phyloP scores from a whole-genome alignment of 768 basidiomycete species.

The Sporobolomyces pararoseus region DNA sequence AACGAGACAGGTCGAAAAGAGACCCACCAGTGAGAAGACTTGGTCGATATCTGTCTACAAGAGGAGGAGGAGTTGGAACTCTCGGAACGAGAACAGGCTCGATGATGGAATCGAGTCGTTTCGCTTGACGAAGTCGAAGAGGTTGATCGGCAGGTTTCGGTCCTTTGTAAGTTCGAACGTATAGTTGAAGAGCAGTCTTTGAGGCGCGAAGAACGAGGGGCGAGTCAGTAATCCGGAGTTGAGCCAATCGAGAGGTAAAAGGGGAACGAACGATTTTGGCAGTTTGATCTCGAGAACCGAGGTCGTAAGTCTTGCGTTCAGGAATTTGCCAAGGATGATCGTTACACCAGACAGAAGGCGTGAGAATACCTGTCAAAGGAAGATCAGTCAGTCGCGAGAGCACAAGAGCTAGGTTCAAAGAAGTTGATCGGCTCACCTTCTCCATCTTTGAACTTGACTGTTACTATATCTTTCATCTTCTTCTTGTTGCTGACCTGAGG shows the following conservation, averaged over 20 bases:
- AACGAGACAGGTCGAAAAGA: not conserved
- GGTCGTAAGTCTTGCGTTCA: constrained; percentile 68
- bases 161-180: constrained; percentile 78
- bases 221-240: not conserved
- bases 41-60: not conserved
- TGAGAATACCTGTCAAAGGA: constrained; percentile 66
- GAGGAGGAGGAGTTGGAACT: constrained; percentile 16
- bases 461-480: constrained; percentile 16
- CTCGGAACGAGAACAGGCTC: constrained; percentile 29
- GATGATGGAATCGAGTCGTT: constrained; percentile 61
- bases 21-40: not conserved
- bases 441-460: constrained; percentile 35
- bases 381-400: not conserved
- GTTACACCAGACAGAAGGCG: constrained; percentile 70
- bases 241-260: not conserved
- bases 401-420: constrained; percentile 51
- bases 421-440: constrained; percentile 22
- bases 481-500: constrained; percentile 56
- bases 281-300: constrained; percentile 75
- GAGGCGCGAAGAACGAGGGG: too few species aligned
- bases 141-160: constrained; percentile 61
- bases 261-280: constrained; percentile 66
- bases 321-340: constrained; percentile 61
- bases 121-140: constrained; percentile 86
- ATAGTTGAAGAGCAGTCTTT: constrained; percentile 86